phyloP scores from a whole-genome alignment of 192 early-diverging fungal genomes.

The Backusella mclennaniae region DNA sequence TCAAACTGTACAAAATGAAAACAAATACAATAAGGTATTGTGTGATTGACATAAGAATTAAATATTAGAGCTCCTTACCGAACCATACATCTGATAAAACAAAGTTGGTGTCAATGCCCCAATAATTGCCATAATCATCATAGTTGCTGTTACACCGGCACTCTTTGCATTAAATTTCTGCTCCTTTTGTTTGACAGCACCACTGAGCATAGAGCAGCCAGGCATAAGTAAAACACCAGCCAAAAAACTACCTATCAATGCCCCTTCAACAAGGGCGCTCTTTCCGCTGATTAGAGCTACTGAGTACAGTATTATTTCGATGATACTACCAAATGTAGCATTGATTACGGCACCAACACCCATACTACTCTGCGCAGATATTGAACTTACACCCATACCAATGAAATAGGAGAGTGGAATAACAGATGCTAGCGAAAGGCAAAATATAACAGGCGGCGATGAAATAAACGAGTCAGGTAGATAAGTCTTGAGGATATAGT shows the following conservation, averaged over 20 bases:
- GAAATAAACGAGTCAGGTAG: conserved; percentile 55
- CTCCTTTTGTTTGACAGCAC: conserved; percentile 87
- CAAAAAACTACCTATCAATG: conserved; percentile 88
- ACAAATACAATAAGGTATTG: background rate
- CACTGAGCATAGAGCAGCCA: conserved; percentile 91
- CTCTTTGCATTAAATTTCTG: conserved; percentile 94
- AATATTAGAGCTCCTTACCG: conserved; percentile 35
- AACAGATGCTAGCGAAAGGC: conserved; percentile 71
- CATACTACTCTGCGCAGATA: conserved; percentile 90
- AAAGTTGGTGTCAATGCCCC: conserved; percentile 92
- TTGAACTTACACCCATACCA: conserved; percentile 93
- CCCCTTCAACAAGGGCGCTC: conserved; percentile 83
- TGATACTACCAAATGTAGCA: conserved; percentile 95
- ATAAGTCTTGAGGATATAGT: conserved; percentile 65
- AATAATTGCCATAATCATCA: conserved; percentile 93
- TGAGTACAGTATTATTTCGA: conserved; percentile 93
- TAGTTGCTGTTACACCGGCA: conserved; percentile 91
- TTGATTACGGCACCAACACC: conserved; percentile 96
- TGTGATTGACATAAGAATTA: background rate
- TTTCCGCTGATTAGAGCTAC: conserved; percentile 91
- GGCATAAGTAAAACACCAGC: conserved; percentile 90
- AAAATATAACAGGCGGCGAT: conserved; percentile 67
- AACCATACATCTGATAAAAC: conserved; percentile 92
- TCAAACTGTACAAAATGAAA: conserved; percentile 41
- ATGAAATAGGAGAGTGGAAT: conserved; percentile 96